These are phyloP conservation scores for Drechslerella coelobrocha DNA, from an alignment of 2,329 filamentous ascomycete genomes.

Conservation along the genomic window DNA sequence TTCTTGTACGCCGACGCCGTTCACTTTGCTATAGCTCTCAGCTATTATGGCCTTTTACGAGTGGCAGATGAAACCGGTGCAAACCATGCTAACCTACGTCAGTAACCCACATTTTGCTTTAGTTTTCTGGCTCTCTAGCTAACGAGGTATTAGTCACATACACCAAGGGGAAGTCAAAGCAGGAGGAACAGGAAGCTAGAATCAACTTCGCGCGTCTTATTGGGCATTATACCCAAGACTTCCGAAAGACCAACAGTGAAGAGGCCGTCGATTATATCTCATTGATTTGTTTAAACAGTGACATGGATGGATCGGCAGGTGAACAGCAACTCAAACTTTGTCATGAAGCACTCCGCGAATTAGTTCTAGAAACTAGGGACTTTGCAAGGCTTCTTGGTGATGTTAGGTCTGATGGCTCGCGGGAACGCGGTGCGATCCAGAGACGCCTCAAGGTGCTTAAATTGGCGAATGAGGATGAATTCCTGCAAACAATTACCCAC, in stretches of 20 bases:
- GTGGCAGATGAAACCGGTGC: conserved; percentile 60
- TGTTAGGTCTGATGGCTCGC: conserved; percentile 81
- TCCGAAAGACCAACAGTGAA: conserved; percentile 85
- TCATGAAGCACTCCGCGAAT: conserved; percentile 88
- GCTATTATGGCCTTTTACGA: conserved; percentile 86
- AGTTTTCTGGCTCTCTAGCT: conserved; percentile 9
- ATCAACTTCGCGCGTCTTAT: conserved; percentile 94
- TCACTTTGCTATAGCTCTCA: conserved; percentile 88
- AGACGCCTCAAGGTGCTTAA: conserved; percentile 81
- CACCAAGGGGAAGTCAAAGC: conserved; percentile 54
- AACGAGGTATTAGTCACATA: conserved; percentile 62
- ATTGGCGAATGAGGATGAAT: conserved; percentile 78
- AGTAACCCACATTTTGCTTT: conserved; percentile 55
- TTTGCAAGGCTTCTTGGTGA: conserved; percentile 94
- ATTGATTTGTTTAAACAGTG: conserved; percentile 88
- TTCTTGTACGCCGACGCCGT: conserved; percentile 93
- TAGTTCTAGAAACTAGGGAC: conserved; percentile 94
- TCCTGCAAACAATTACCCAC: conserved; percentile 88
- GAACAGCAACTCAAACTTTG: conserved; percentile 80
- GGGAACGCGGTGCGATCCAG: conserved; percentile 86
- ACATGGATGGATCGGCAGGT: conserved; percentile 76
- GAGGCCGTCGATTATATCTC: conserved; percentile 92
- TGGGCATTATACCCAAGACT: conserved; percentile 94
- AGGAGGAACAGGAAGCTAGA: conserved; percentile 69
- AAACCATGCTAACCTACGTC: conserved; percentile 50